Percentiles rank a stretch among this genome's conserved stretches.
Conservation (phyloP, 1,139 yeast genomes). For the Lodderomyces parapsilosis region DNA sequence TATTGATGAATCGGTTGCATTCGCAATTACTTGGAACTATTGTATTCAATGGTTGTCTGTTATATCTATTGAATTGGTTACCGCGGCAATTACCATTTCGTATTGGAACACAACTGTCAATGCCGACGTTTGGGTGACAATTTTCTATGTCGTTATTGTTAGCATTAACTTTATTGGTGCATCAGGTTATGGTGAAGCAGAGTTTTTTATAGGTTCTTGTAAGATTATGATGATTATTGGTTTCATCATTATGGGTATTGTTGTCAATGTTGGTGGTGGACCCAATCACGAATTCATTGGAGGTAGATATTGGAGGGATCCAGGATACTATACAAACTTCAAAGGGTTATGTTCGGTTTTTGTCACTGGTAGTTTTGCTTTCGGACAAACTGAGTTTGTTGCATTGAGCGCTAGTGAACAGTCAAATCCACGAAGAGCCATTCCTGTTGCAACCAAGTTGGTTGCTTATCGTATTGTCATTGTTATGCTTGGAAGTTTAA, state of each 20-base stretch:
- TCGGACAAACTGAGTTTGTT: slow-evolving; percentile 43
- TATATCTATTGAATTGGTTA: slow-evolving; percentile 41
- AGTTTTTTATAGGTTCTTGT: slow-evolving; percentile 36
- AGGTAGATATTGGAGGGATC: slow-evolving; percentile 47
- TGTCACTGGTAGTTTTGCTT: slow-evolving; percentile 38
- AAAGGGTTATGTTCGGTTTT: slow-evolving; percentile 42
- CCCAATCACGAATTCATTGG: slow-evolving; percentile 40
- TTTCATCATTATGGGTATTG: slow-evolving; percentile 40
- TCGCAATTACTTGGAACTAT: slow-evolving; percentile 44
- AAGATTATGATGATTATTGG: slow-evolving; percentile 40
- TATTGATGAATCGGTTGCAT: slow-evolving; percentile 37
- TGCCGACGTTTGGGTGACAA: slow-evolving; percentile 40
- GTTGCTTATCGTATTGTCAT: slow-evolving; percentile 38
- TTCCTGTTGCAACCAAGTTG: slow-evolving; percentile 43
- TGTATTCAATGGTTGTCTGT: slow-evolving; percentile 44
- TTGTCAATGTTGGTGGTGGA: slow-evolving; percentile 42
- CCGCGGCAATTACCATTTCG: slow-evolving; percentile 38
- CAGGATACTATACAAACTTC: slow-evolving; percentile 37
- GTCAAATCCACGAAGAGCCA: slow-evolving; percentile 38
- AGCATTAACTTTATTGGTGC: slow-evolving; percentile 40
- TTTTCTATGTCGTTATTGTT: slow-evolving; percentile 35
- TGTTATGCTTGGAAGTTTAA: slow-evolving; percentile 41
- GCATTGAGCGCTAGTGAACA: slow-evolving; percentile 45
- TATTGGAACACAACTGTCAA: slow-evolving; percentile 32
- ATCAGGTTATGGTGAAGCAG: slow-evolving; percentile 46